Percentiles rank a stretch among this genome's conserved stretches.
phyloP scores from a whole-genome alignment of 441 rosid species.

The Rhodomyrtus psidioides region DNA sequence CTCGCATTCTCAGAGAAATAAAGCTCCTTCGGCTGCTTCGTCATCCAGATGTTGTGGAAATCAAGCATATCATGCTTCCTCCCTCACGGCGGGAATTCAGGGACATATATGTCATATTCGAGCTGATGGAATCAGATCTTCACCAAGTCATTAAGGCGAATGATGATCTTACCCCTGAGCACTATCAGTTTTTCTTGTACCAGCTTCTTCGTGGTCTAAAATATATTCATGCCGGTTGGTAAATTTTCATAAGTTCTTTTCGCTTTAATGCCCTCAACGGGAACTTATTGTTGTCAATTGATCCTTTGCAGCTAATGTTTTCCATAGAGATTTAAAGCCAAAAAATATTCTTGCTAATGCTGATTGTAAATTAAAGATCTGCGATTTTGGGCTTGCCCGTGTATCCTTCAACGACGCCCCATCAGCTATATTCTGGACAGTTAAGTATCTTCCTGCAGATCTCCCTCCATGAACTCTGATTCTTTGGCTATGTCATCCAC shows the following conservation, averaged over 20 bases:
- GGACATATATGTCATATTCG: background rate
- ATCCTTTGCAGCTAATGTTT: background rate
- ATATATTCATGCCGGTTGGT: background rate
- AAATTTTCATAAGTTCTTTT: background rate
- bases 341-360: background rate
- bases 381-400: constrained; percentile 1
- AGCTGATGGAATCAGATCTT: constrained; percentile 1
- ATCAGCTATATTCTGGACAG: constrained; percentile 1
- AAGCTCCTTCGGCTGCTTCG: constrained; percentile 3
- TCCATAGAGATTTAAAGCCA: background rate
- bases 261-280: background rate
- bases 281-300: background rate
- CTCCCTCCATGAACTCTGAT: background rate
- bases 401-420: background rate
- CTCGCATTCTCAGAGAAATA: constrained; percentile 1
- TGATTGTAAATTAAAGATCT: background rate
- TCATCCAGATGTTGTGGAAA: constrained; percentile 1
- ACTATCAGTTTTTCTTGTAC: constrained; percentile 1
- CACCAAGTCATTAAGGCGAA: constrained; percentile 2
- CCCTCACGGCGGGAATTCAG: constrained; percentile 1
- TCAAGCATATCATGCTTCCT: constrained; percentile 4
- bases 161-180: constrained; percentile 3
- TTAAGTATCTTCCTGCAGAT: background rate
- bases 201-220: constrained; percentile 1
- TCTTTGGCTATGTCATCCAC: background rate